Evolutionary conservation across 148 eudicot species (phyloP), one percentile per base, ranked within the genome.

Genomic region (Diospyros lotus): DNA sequence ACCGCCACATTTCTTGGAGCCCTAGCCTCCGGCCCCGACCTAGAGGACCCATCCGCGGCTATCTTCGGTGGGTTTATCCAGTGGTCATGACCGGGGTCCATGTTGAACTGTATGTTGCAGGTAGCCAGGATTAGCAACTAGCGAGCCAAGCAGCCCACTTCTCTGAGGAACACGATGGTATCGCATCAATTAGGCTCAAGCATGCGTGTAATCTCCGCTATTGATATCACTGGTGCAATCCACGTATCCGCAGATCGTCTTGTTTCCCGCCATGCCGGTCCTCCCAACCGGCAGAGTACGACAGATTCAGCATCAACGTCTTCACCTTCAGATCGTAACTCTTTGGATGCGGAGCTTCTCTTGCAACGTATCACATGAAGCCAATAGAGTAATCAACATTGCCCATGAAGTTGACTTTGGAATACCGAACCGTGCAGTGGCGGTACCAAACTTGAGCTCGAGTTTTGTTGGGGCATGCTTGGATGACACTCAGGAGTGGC

Each of bases 401-500:
- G 68, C 38, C 12, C 6, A 60, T 4, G 28, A 73, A 61, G 64
- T 61, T 28, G 15, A 46, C 4, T 12, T 17, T 9, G 0, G 76
- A 48, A 58, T 73, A 73, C 1, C 68, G 68, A 42, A 62, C 59
- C 59, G 39, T 73, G 45, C 68, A 73, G 10, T 11, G 2, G 0
- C 58, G 48, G 58, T 50, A 73, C 76, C 76, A 73, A 8, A 73
- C 76, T 73, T 73, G 76, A 6, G 68, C 76, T 44, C 13, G 9
- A 0, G 68, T 73, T 11, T 15, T 42, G 18, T 62, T 73, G 28
- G 28, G 59, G 7, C 76, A 73, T 18, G 11, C 68, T 0, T 1
- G 2, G 42, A 2, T 58, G 28, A 73, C 6, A 3, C 44, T 28
- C 39, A 41, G 1, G 1, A 28, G 40, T 1, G 15, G 74, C 74